Evolutionary conservation across 1,284 basidiomycete genomes (phyloP), one percentile per base, ranked within the genome.

Genomic region (Lignosus rhinocerotis): DNA sequence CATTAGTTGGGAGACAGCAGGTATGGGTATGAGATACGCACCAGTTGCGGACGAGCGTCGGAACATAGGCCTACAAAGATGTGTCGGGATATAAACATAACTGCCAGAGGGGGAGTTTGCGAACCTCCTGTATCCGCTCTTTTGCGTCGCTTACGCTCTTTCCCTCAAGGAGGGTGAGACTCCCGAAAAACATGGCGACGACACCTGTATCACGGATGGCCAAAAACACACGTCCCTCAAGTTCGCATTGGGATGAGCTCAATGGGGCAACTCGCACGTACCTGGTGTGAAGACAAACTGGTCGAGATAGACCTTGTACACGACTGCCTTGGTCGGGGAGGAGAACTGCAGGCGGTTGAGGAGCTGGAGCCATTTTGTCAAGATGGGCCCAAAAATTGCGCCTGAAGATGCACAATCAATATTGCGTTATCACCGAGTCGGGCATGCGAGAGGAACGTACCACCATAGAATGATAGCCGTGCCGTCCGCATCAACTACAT

Each of bases 41-140:
- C 88, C 90, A 92, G 72, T 90, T 90, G 58, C 86, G 86, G 39
- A 91, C 62, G 30, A 92, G 73, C 0, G 90, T 91, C 0, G 88
- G 81, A 12, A 82, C 76, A 69, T 90, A 92, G 9, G 81, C 82
- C 86, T 88, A 58, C 7, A 30, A 30, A 11, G 38, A 44, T 10
- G 11, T 21, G 10, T 39, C 5, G 11, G 36, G n/a, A 5, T 9
- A n/a, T 14, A 2, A 19, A 21, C 11, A 25, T 14, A 6, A 16
- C 21, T 25, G 19, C 14, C 6, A 44, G 38, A 47, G 36, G 16
- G 34, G 36, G 46, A 32, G 14, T 48, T 9, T 9, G 34, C 80
- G 54, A 58, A 86, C 88, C 17, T 81, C 75, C 51, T 75, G 73
- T 44, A 92, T 79, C 43, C 87, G 77, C 21, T 81, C 78, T 34